Conservation (phyloP, 495 filamentous ascomycete genomes). For the Penicillium arizonense region DNA sequence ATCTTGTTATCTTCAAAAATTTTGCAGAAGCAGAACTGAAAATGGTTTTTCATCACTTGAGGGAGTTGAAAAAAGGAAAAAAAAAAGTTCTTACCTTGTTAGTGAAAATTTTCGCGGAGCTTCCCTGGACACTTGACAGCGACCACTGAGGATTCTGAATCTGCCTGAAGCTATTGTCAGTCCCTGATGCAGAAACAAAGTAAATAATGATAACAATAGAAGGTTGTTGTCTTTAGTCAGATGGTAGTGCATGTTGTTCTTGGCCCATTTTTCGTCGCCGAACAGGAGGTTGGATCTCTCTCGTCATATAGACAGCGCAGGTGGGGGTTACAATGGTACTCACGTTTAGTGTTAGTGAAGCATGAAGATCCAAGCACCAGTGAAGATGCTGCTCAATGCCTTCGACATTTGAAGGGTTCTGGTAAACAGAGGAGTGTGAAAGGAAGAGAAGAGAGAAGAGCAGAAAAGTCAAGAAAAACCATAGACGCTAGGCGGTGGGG, state of each 20-base stretch:
- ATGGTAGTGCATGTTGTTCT: constrained; percentile 99
- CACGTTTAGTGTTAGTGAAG: constrained; percentile 25
- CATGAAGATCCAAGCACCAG: neutral
- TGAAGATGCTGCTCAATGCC: constrained; percentile 4
- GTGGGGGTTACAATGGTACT: constrained; percentile 16
- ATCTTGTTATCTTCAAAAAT: constrained; percentile 71
- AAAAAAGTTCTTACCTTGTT: constrained; percentile 19
- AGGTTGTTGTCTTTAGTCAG: constrained; percentile 58
- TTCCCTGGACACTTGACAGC: constrained; percentile 1
- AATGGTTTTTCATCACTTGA: constrained; percentile 72
- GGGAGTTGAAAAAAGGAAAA: constrained; percentile 1
- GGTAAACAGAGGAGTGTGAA: constrained; percentile 23
- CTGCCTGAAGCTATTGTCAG: constrained; percentile 22
- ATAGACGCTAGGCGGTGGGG: constrained; percentile 17
- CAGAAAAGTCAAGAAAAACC: constrained; percentile 26
- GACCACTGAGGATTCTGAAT: neutral
- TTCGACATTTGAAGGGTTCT: constrained; percentile 23
- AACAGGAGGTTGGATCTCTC: constrained; percentile 57
- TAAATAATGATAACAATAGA: constrained; percentile 10
- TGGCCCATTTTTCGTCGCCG: constrained; percentile 84
- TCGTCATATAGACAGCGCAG: constrained; percentile 56
- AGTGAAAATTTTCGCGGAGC: constrained; percentile 1
- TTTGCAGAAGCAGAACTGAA: constrained; percentile 98
- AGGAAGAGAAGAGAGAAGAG: constrained; percentile 26
- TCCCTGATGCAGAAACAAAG: constrained; percentile 2